Percentiles rank a stretch among this genome's conserved stretches.
These are phyloP conservation scores for Stentor roeselii DNA, from an alignment of 73 alveolate species.

Conservation along the genomic window DNA sequence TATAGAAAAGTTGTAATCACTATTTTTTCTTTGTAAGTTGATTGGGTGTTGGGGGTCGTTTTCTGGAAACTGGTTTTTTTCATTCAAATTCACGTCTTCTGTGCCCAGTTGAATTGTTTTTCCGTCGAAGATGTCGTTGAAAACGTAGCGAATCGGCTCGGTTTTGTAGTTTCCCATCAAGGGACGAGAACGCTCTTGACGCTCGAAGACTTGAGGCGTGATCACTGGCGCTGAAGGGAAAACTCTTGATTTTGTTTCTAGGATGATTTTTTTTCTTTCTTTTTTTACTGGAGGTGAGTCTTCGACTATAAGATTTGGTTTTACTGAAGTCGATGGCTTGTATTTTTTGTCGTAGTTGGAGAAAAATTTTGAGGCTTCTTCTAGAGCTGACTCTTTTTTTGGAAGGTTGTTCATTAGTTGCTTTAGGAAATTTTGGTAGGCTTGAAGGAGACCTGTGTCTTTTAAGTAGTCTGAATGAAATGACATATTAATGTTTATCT, in stretches of 20 bases:
- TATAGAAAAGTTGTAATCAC: neutral
- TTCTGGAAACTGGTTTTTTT: neutral
- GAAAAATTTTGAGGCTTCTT: neutral
- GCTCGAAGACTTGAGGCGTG: neutral
- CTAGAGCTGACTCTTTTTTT: neutral
- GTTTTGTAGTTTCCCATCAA: neutral
- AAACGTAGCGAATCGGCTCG: neutral
- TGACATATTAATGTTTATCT: neutral
- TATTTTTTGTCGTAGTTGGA: neutral
- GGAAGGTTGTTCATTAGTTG: neutral
- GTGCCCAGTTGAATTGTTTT: neutral
- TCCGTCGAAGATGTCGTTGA: neutral
- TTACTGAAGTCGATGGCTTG: neutral
- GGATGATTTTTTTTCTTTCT: neutral
- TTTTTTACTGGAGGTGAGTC: neutral
- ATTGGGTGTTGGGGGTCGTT: neutral
- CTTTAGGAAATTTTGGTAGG: neutral
- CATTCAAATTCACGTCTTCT: neutral
- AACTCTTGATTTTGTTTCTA: neutral
- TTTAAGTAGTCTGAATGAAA: no score
- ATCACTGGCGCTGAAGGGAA: neutral
- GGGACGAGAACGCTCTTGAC: neutral
- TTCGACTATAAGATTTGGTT: neutral
- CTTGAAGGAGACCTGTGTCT: neutral
- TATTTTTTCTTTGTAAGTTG: neutral